Base-by-base conservation (phyloP, 2,329 filamentous ascomycete species). In the Aspergillus felis region DNA sequence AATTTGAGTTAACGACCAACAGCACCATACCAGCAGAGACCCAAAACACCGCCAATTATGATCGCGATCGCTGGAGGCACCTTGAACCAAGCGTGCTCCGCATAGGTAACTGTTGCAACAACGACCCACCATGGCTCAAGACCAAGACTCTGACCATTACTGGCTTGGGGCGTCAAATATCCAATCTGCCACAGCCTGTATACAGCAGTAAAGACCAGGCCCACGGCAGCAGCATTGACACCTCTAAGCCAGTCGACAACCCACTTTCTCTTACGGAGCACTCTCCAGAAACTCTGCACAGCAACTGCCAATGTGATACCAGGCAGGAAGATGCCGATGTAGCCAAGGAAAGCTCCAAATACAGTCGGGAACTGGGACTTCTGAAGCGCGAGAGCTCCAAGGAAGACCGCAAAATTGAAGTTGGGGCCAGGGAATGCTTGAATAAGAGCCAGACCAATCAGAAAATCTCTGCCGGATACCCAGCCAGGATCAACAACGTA, bases 361-460 rank as follows among this genome's bases (percentile, higher is more conserved):
- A 76, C 66, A 0, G 77, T 72, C 0, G 60, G 68, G 54, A 42
- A 76, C 1, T 27, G 50, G 0, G 67, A 61, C 10, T 52, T 58
- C 1, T 72, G 68, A 0, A 83, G 74, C 0, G 82, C 76, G 0
- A 87, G 68, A 0, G 75, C 72, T 1, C 84, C 84, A 0, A 87
- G 73, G 56, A 80, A 87, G 0, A 86, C 83, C 0, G 82, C 83
- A 58, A 86, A 75, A 59, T 75, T 74, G 65, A 74, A 73, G 54
- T 76, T 76, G 0, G 84, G 85, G 0, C 84, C 84, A 0, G 88
- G 88, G 57, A 91, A 88, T 0, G 86, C 82, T 70, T 91, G 88
- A 20, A 85, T 87, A 54, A 91, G 80, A 7, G 88, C 89, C 0
- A 91, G 81, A 0, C 88, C 88, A 51, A 91, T 84, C 0, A 91